These are phyloP conservation scores for Podospora tetraspora DNA, from an alignment of 495 filamentous ascomycete species.

Conservation along the genomic window DNA sequence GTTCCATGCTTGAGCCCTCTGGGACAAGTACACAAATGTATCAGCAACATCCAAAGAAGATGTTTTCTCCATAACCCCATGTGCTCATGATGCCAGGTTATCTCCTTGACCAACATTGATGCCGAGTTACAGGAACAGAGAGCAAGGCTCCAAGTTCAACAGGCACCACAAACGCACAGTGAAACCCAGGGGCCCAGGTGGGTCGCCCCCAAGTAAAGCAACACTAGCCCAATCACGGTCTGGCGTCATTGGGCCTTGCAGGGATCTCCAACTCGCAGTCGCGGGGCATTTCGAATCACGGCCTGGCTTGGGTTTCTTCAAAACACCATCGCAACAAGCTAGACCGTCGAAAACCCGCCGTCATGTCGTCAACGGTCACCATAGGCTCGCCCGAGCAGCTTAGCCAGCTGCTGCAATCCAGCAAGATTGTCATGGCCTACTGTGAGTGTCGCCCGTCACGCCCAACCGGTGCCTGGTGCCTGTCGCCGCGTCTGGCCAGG, in stretches of 20 bases:
- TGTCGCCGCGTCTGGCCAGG: background rate
- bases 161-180: background rate
- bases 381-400: conserved; percentile 72
- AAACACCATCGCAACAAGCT: background rate
- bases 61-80: no score
- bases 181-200: background rate
- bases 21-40: no score
- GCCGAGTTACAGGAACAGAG: no score
- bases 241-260: conserved; percentile 10
- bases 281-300: conserved; percentile 6
- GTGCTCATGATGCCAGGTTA: no score
- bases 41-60: no score
- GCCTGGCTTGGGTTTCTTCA: background rate
- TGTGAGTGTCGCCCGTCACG: conserved; percentile 53
- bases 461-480: background rate
- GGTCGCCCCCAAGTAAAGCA: background rate
- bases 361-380: conserved; percentile 45
- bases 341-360: background rate
- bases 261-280: conserved; percentile 2
- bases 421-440: conserved; percentile 73
- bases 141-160: no score
- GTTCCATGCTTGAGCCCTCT: no score
- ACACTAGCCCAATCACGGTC: background rate
- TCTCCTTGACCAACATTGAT: no score
- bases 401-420: conserved; percentile 57